Conservation (phyloP, 2,329 filamentous ascomycete genomes). For the Aspergillus eucalypticola region DNA sequence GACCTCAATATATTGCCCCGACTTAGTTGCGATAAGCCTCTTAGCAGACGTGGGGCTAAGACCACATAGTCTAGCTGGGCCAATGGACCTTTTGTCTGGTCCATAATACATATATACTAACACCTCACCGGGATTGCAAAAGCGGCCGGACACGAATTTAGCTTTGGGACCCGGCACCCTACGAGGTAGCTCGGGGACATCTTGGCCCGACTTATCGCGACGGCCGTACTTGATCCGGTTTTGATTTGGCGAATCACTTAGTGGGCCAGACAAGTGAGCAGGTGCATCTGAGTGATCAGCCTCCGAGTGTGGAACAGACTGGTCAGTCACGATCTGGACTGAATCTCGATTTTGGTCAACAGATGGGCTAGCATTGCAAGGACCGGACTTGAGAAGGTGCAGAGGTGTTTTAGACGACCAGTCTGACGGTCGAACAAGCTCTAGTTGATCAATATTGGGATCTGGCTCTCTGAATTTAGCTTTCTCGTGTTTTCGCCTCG, state of each 20-base stretch:
- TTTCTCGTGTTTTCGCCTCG: constrained; percentile 33
- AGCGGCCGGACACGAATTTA: background rate
- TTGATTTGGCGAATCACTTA: no score
- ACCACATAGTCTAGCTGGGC: constrained; percentile 33
- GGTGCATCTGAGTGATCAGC: background rate
- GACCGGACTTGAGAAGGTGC: background rate
- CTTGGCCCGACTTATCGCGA: background rate
- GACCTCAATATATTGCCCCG: constrained; percentile 22
- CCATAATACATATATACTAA: constrained; percentile 34
- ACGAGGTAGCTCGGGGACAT: constrained; percentile 8
- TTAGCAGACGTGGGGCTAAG: constrained; percentile 12
- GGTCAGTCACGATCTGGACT: background rate
- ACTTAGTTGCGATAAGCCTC: constrained; percentile 24
- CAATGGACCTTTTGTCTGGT: constrained; percentile 28
- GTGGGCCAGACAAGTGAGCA: background rate
- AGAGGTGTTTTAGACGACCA: constrained; percentile 24
- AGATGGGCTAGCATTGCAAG: background rate
- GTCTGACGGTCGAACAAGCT: constrained; percentile 39
- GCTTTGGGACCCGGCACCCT: constrained; percentile 9
- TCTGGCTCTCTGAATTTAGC: constrained; percentile 33
- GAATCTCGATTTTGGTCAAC: background rate
- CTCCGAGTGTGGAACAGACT: background rate
- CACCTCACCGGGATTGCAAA: constrained; percentile 31
- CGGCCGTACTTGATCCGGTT: background rate
- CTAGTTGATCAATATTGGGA: constrained; percentile 39